These are phyloP conservation scores for Rhododendron molle DNA, from an alignment of 148 eudicot species.

Conservation along the genomic window DNA sequence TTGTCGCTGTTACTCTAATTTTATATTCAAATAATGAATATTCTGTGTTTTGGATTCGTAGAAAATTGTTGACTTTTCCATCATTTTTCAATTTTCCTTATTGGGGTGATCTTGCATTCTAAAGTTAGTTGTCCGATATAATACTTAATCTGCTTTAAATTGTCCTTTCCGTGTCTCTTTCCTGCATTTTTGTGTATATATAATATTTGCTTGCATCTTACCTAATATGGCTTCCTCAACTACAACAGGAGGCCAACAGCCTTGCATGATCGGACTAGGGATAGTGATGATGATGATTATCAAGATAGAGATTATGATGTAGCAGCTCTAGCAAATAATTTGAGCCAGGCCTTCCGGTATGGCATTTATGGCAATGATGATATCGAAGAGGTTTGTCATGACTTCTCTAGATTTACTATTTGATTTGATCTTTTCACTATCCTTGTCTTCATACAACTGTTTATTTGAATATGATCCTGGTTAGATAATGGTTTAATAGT, in stretches of 20 bases:
- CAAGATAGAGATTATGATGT: conserved; percentile 98
- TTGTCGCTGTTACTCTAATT: neutral
- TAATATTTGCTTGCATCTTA: neutral
- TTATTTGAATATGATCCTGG: neutral
- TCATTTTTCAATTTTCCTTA: neutral
- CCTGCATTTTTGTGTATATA: neutral
- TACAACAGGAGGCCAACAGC: conserved; percentile 84
- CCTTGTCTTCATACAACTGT: neutral
- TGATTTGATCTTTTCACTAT: neutral
- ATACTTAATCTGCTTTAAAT: neutral
- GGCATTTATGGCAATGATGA: conserved; percentile 73
- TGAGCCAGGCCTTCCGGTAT: conserved; percentile 88
- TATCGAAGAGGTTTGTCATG: conserved; percentile 62
- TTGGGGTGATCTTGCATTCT: neutral
- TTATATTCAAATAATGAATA: neutral
- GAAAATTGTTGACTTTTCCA: neutral
- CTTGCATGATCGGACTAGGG: conserved; percentile 69
- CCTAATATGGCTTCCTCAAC: neutral
- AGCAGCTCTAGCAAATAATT: conserved; percentile 89
- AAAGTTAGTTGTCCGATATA: neutral
- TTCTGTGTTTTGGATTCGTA: neutral
- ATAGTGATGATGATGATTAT: conserved; percentile 94
- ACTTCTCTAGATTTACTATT: neutral
- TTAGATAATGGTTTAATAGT: neutral
- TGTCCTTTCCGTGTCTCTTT: neutral